Base-by-base conservation (phyloP, 306 rosid species). In the Astragalus membranaceus region DNA sequence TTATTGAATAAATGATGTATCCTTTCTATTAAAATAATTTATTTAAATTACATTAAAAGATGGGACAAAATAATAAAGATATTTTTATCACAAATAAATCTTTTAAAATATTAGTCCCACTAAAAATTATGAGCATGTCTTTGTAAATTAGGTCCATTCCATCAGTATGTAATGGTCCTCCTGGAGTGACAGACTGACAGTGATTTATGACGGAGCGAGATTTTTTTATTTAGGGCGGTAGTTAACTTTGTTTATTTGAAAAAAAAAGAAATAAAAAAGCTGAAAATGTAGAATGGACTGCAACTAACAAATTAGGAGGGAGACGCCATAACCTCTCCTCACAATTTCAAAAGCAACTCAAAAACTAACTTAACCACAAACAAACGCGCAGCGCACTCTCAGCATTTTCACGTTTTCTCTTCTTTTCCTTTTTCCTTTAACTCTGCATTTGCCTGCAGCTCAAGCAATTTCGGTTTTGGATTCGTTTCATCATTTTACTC, bases 241-340 rank as follows among this genome's bases (percentile, higher is more conserved):
- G 75, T 77, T 77, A 71, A 43, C 30, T 69, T 78, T 64, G 67
- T 60, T 76, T 23, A 65, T 65, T 75, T 60, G 59, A 48, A 68
- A 41, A 7, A 4, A 3, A 5, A 8, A 0, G 7, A 11, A 48
- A 49, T 5, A 1, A 42, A 32, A 64, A 32, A 8, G 57, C 13
- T 78, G 82, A 69, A 51, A 36, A 76, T 67, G 67, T 41, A 67
- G 12, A 29, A 43, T 26, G 69, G 47, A 46, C 16, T 56, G 83
- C 66, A 68, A 44, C 75, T 50, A 79, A 72, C 82, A 44, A 61
- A 69, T 63, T 37, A 32, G 70, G 91, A 89, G 20, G 84, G 46
- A 55, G 87, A 92, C 89, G 76, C 87, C 86, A 80, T 84, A 86
- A 67, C 92, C 70, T 73, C 81, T 66, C 8, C 44, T 56, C 46